phyloP scores from a whole-genome alignment of 2,329 filamentous ascomycete genomes.

The Aquanectria penicillioides region DNA sequence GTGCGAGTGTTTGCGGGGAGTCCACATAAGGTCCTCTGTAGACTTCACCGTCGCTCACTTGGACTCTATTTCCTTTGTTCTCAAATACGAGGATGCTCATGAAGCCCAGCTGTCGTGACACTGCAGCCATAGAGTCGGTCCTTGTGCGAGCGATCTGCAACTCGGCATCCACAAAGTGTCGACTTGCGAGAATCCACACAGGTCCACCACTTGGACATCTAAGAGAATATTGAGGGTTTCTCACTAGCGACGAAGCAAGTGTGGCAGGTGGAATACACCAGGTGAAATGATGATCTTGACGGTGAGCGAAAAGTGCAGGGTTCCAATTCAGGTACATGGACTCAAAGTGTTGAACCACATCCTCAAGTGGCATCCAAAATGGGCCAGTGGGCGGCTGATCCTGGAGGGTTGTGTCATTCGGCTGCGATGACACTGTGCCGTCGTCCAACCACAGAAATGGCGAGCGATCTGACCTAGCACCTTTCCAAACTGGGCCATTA shows the following conservation, averaged over 20 bases:
- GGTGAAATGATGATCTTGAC: slow-evolving; percentile 89
- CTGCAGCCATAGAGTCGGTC: slow-evolving; percentile 53
- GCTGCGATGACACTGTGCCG: neutral
- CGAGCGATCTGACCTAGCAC: slow-evolving; percentile 19
- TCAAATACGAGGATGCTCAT: slow-evolving; percentile 89
- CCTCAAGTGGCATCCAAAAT: slow-evolving; percentile 93
- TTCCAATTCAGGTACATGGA: slow-evolving; percentile 99
- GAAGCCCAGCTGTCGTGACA: slow-evolving; percentile 74
- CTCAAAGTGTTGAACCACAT: slow-evolving; percentile 91
- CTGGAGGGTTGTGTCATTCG: neutral
- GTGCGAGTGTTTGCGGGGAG: slow-evolving; percentile 89
- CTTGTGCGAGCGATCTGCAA: slow-evolving; percentile 63
- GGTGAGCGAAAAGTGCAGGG: slow-evolving; percentile 79
- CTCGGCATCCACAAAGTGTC: slow-evolving; percentile 82
- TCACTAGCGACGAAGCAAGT: slow-evolving; percentile 65
- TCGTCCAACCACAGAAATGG: neutral
- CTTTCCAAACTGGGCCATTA: slow-evolving; percentile 80
- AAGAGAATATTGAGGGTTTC: slow-evolving; percentile 79
- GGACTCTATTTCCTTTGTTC: slow-evolving; percentile 74
- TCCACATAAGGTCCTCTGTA: slow-evolving; percentile 90
- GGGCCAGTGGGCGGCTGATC: slow-evolving; percentile 66
- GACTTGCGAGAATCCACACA: slow-evolving; percentile 86
- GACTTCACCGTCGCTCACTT: slow-evolving; percentile 76
- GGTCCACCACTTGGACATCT: slow-evolving; percentile 66
- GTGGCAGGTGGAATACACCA: slow-evolving; percentile 73